Conservation (phyloP, 306 rosid species). For the Lathyrus sativus region DNA sequence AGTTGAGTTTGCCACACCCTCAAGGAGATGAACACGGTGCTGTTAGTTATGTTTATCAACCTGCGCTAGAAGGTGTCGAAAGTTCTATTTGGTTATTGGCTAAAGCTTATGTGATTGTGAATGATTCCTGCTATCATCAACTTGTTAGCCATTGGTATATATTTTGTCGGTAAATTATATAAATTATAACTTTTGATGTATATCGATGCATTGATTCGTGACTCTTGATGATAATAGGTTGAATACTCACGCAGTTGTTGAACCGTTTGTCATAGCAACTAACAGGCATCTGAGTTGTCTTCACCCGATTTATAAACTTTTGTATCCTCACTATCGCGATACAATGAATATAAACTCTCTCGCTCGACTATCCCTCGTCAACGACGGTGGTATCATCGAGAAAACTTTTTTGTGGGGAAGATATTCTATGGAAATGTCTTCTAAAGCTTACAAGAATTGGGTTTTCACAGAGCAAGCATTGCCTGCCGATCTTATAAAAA, state of each 20-base stretch:
- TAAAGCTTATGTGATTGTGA: slow-evolving; percentile 66
- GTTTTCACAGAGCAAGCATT: slow-evolving; percentile 38
- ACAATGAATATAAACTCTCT: slow-evolving; percentile 47
- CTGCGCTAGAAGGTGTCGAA: slow-evolving; percentile 61
- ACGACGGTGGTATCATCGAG: slow-evolving; percentile 39
- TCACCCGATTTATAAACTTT: slow-evolving; percentile 42
- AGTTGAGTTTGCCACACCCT: slow-evolving; percentile 63
- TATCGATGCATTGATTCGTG: not conserved
- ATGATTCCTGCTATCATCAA: slow-evolving; percentile 66
- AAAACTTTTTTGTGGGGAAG: slow-evolving; percentile 38
- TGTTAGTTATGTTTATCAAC: slow-evolving; percentile 53
- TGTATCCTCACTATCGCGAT: slow-evolving; percentile 47
- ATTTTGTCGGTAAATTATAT: not conserved
- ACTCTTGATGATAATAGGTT: slow-evolving; percentile 46
- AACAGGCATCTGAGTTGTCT: slow-evolving; percentile 38
- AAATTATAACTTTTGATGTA: not conserved
- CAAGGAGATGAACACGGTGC: slow-evolving; percentile 54
- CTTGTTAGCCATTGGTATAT: slow-evolving; percentile 66
- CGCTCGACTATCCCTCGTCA: slow-evolving; percentile 34
- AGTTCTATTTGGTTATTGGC: slow-evolving; percentile 61
- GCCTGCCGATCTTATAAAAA: slow-evolving; percentile 44
- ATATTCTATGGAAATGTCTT: slow-evolving; percentile 45
- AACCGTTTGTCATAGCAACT: slow-evolving; percentile 53
- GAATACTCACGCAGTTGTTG: slow-evolving; percentile 71
- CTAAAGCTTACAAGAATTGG: slow-evolving; percentile 40